Conservation (phyloP, 2,329 filamentous ascomycete species). For the Verticillium zaregamsianum region DNA sequence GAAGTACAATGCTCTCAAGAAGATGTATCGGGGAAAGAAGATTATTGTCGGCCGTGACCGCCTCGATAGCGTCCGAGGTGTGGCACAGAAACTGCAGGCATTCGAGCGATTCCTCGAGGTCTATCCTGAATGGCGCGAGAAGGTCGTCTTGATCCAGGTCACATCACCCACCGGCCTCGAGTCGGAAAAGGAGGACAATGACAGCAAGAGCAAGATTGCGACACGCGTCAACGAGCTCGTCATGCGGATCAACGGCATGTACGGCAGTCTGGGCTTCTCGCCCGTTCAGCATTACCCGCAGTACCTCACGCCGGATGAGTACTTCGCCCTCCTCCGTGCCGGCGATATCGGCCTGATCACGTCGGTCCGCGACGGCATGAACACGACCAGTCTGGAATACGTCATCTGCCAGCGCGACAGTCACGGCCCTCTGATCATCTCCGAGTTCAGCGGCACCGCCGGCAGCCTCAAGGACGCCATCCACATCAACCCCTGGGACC, state of each 20-base stretch:
- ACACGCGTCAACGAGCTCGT: slow-evolving; percentile 89
- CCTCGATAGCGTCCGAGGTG: slow-evolving; percentile 87
- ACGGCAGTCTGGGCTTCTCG: slow-evolving; percentile 81
- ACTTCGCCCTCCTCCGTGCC: slow-evolving; percentile 86
- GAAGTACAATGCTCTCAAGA: slow-evolving; percentile 67
- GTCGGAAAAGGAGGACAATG: slow-evolving; percentile 62
- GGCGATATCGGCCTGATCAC: slow-evolving; percentile 93
- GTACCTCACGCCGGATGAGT: slow-evolving; percentile 84
- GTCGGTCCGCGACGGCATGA: slow-evolving; percentile 95
- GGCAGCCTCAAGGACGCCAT: slow-evolving; percentile 81
- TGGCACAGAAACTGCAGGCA: slow-evolving; percentile 92
- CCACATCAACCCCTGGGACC: slow-evolving; percentile 96
- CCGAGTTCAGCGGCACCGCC: slow-evolving; percentile 93
- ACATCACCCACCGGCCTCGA: slow-evolving; percentile 82
- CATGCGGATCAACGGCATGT: slow-evolving; percentile 84
- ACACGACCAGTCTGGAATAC: slow-evolving; percentile 93
- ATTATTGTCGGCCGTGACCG: slow-evolving; percentile 93
- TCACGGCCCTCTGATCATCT: slow-evolving; percentile 85
- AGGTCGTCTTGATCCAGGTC: slow-evolving; percentile 91
- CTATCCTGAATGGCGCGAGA: slow-evolving; percentile 87
- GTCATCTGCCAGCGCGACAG: slow-evolving; percentile 86
- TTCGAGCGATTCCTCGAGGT: slow-evolving; percentile 89
- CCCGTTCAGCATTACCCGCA: slow-evolving; percentile 95
- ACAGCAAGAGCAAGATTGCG: slow-evolving; percentile 70
- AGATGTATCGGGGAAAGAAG: slow-evolving; percentile 83